Evolutionary conservation across 129 eudicot genomes (phyloP).

Genomic region (Heracleum sosnowskyi): DNA sequence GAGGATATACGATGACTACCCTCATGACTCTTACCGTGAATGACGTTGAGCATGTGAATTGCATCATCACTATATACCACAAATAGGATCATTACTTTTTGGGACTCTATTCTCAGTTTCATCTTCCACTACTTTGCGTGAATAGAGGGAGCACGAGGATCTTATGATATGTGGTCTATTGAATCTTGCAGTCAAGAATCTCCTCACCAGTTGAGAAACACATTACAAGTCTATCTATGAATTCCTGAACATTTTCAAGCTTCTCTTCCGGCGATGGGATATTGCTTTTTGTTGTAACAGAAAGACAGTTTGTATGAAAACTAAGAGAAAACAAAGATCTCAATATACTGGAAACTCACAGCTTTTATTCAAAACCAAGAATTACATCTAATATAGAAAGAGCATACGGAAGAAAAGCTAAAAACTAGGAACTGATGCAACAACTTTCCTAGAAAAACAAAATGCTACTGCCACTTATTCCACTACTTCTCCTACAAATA

Average conservation of each 20-base stretch:
- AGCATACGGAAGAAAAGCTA: too few species aligned
- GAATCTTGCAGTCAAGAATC: conserved; percentile 39
- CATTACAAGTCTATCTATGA: conserved; percentile 55
- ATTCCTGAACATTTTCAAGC: conserved; percentile 79
- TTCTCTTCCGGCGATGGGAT: conserved; percentile 72
- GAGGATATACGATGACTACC: conserved; percentile 15
- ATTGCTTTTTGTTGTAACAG: conserved; percentile 40
- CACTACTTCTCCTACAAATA: too few species aligned
- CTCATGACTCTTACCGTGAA: conserved; percentile 23
- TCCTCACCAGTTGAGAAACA: conserved; percentile 45
- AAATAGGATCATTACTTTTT: too few species aligned
- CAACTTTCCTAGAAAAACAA: too few species aligned
- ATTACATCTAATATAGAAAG: too few species aligned
- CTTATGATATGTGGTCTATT: conserved; percentile 57
- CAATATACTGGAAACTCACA: too few species aligned
- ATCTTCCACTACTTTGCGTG: conserved; percentile 30
- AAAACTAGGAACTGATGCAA: too few species aligned
- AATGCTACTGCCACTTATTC: too few species aligned
- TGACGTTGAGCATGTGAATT: conserved; percentile 17
- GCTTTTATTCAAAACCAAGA: too few species aligned
- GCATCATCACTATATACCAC: conserved; percentile 26
- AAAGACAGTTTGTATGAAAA: too few species aligned
- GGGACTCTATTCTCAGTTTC: conserved; percentile 64
- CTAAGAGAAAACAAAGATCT: too few species aligned
- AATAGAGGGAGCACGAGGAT: conserved; percentile 82